Evolutionary conservation across 106 monocot genomes (phyloP), one percentile per base, ranked within the genome.

Genomic region (Dendrobium huoshanense): DNA sequence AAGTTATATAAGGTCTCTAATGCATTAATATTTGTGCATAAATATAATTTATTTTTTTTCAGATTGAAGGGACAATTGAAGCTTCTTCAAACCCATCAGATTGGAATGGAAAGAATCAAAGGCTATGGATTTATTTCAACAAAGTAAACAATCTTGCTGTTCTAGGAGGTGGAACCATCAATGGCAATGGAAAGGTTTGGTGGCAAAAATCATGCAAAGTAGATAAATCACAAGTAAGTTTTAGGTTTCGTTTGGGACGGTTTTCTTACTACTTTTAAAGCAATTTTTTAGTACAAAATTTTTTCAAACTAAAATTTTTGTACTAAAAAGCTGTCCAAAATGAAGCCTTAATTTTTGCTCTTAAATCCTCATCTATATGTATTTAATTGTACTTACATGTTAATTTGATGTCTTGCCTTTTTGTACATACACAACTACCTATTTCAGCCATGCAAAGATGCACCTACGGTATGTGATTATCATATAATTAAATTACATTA

Each of bases 141-240:
- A 31, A 29, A 1, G 25, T 96, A 19, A 61, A 78, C 4, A 64
- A 91, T 48, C 88, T 96, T 0, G 54, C 41, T 5, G 87, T 96
- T 15, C 7, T 51, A 72, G 96, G 96, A n/a, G 93, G 96, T n/a
- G 96, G 96, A 43, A 87, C 78, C 41, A 61, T 96, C 67, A 59
- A 91, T 55, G 96, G 96, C 7, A 93, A 87, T 55, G 96, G 96
- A 7, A 18, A 86, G 16, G 43, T 81, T 3, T 96, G 96, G 96
- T 96, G 96, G 96, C 42, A 78, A 73, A 78, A 86, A 47, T 93
- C 96, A 2, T 93, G 96, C 93, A 93, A 96, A 68, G 78, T 84
- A 13, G 84, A 91, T 51, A 37, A 78, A 59, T 79, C 83, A 29
- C 80, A 81, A 78, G 95, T 92, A 51, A 78, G 42, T 1, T 47